These are phyloP conservation scores for Erigeron canadensis DNA, from an alignment of 129 eudicot species.

Conservation along the genomic window DNA sequence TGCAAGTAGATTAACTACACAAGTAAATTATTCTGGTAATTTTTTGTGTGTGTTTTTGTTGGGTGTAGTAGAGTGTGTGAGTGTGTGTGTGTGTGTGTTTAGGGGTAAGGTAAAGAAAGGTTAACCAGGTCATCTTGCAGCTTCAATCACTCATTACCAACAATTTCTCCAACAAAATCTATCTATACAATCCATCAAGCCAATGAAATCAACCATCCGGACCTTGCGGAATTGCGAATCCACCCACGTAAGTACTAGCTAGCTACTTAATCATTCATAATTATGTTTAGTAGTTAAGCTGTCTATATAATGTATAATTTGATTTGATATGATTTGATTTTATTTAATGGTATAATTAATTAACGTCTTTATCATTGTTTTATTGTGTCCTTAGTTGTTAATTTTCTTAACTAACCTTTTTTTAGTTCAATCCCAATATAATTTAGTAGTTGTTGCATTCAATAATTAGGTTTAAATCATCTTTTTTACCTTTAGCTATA, in stretches of 20 bases:
- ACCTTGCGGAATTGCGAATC: conserved; percentile 3
- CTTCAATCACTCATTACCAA: conserved; percentile 63
- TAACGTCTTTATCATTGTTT: conserved; percentile 19
- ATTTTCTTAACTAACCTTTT: conserved; percentile 28
- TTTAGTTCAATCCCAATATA: neutral
- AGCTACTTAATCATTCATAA: conserved; percentile 21
- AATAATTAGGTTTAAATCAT: conserved; percentile 34
- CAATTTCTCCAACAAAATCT: conserved; percentile 32
- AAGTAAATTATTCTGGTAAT: neutral
- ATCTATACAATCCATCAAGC: neutral
- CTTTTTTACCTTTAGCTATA: conserved; percentile 23
- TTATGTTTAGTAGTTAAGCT: neutral
- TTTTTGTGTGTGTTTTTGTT: conserved; percentile 1
- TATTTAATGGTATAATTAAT: too few relatives aligned
- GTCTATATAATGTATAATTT: too few relatives aligned
- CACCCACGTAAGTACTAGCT: conserved; percentile 37
- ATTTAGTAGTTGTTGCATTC: conserved; percentile 24
- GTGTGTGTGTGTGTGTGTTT: conserved; percentile 3
- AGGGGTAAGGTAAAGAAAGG: conserved; percentile 18
- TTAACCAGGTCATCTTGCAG: conserved; percentile 64
- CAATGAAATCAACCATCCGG: neutral
- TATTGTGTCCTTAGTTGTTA: conserved; percentile 1
- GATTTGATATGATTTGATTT: too few relatives aligned
- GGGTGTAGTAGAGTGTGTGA: neutral
- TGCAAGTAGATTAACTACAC: neutral